phyloP scores from a whole-genome alignment of 108 stramenopile species.

The Discostella stelligeroides region DNA sequence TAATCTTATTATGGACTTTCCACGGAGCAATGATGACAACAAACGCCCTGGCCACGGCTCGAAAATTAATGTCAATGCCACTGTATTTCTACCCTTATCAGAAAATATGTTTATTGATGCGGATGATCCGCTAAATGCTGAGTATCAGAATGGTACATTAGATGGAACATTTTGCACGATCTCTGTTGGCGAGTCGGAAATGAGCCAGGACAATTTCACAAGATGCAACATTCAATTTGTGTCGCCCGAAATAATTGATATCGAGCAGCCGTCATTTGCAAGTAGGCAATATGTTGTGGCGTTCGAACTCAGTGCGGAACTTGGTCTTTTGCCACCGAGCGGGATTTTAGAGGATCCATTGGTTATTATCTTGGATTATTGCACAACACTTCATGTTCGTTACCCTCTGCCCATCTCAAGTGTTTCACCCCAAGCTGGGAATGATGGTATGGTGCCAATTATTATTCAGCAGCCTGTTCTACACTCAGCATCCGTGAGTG shows the following conservation, averaged over 20 bases:
- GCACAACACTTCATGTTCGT: conserved; percentile 45
- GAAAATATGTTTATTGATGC: conserved; percentile 50
- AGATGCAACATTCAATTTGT: conserved; percentile 35
- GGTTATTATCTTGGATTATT: conserved; percentile 31
- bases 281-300: conserved; percentile 55
- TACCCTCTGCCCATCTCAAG: conserved; percentile 35
- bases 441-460: conserved; percentile 17
- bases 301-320: conserved; percentile 13
- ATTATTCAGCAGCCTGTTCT: conserved; percentile 22
- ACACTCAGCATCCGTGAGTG: conserved; percentile 15
- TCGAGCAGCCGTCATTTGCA: conserved; percentile 62
- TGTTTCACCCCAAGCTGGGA: not conserved
- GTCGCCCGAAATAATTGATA: conserved; percentile 45
- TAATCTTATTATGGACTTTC: conserved; percentile 13
- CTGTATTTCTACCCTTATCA: conserved; percentile 39
- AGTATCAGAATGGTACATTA: conserved; percentile 17
- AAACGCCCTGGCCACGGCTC: not conserved
- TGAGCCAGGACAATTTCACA: too few relatives aligned
- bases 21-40: not conserved
- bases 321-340: conserved; percentile 9
- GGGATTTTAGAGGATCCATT: not conserved
- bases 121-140: conserved; percentile 50
- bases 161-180: conserved; percentile 16
- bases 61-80: conserved; percentile 25
- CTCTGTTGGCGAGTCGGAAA: conserved; percentile 1